Evolutionary conservation across 805 yeast species (phyloP).

Genomic region (Metahyphopichia silvanorum): DNA sequence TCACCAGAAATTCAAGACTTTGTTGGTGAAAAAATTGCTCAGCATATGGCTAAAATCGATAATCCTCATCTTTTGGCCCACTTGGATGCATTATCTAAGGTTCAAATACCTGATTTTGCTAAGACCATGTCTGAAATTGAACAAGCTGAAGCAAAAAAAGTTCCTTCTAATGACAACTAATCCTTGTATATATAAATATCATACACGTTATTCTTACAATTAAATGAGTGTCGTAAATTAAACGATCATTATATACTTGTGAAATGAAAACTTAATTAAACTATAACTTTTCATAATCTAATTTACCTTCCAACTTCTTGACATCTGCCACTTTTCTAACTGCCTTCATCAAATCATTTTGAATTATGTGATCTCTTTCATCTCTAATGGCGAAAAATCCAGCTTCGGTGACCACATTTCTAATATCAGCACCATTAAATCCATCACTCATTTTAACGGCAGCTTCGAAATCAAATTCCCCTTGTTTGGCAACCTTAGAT

Average conservation of each 20-base stretch:
- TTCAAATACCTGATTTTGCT: constrained; percentile 26
- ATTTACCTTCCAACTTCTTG: constrained; percentile 93
- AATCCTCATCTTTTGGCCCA: constrained; percentile 35
- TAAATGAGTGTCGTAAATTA: neutral
- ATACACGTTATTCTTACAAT: neutral
- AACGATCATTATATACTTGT: too few species aligned
- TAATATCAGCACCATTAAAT: constrained; percentile 96
- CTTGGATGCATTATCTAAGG: constrained; percentile 35
- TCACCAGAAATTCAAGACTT: constrained; percentile 54
- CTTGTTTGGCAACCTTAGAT: constrained; percentile 77
- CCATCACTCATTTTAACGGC: constrained; percentile 99
- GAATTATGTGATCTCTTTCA: constrained; percentile 91
- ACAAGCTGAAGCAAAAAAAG: constrained; percentile 4
- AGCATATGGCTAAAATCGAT: constrained; percentile 31
- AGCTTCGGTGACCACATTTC: constrained; percentile 97
- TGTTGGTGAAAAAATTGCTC: constrained; percentile 49
- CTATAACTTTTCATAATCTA: constrained; percentile 90
- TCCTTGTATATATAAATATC: constrained; percentile 1
- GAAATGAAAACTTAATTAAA: constrained; percentile 1
- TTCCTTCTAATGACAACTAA: too few species aligned
- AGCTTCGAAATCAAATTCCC: constrained; percentile 96
- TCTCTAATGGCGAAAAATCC: constrained; percentile 98
- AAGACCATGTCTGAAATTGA: constrained; percentile 22
- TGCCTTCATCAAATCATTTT: constrained; percentile 95
- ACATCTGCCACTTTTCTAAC: constrained; percentile 96